A percentile compares a stretch with the other conserved stretches of the same genome.
phyloP scores from a whole-genome alignment of 164 flowering plant species.

The Berberis thunbergii region DNA sequence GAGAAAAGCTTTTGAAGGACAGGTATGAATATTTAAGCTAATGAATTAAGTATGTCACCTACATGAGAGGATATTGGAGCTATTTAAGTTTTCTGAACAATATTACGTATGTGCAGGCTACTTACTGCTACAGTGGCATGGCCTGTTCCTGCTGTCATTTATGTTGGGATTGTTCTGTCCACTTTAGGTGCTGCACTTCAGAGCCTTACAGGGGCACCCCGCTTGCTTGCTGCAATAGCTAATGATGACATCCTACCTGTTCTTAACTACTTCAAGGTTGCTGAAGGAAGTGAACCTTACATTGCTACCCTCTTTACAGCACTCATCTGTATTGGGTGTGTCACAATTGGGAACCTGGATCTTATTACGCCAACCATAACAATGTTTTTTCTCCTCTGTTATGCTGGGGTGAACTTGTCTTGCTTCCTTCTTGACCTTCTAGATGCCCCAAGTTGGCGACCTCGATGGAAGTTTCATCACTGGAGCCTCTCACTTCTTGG shows the following conservation, averaged over 20 bases:
- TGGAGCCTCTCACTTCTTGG: constrained; percentile 98
- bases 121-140: constrained; percentile 91
- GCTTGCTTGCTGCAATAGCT: constrained; percentile 96
- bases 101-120: constrained; percentile 38
- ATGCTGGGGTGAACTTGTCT: constrained; percentile 91
- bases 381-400: constrained; percentile 94
- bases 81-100: not conserved
- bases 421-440: constrained; percentile 97
- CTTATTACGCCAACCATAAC: constrained; percentile 90
- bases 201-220: constrained; percentile 92
- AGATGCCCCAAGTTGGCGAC: constrained; percentile 99
- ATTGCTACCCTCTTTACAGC: constrained; percentile 92
- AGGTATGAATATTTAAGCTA: constrained; percentile 33
- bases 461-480: constrained; percentile 98
- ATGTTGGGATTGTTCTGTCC: constrained; percentile 85
- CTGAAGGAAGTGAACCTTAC: constrained; percentile 81
- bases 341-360: constrained; percentile 87
- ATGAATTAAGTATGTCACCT: no score
- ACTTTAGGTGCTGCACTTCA: constrained; percentile 98
- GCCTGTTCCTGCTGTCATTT: constrained; percentile 76
- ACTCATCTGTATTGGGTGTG: constrained; percentile 79
- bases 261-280: constrained; percentile 88
- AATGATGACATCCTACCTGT: constrained; percentile 96
- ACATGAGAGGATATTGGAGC: not conserved
- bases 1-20: constrained; percentile 89